Evolutionary conservation across 805 yeast species (phyloP).

Genomic region (Wickerhamomyces mucosus): DNA sequence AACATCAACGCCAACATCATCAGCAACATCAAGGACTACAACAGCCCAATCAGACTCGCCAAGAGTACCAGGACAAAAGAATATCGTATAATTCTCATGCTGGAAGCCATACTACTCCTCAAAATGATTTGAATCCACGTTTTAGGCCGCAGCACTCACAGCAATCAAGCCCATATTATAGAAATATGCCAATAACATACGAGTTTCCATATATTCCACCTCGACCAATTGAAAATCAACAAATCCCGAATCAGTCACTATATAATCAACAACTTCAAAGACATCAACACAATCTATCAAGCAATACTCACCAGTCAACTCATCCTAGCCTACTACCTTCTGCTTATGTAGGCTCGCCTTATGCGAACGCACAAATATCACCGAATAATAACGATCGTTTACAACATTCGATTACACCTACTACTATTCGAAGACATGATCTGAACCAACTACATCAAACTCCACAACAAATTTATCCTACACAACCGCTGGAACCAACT

Average conservation of each 20-base stretch:
- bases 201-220: constrained; percentile 1
- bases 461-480: constrained; percentile 4
- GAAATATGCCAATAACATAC: too few relatives aligned
- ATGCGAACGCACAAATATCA: too few relatives aligned
- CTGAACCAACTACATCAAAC: neutral
- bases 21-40: constrained; percentile 5
- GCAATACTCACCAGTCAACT: too few relatives aligned
- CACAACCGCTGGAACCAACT: constrained; percentile 2
- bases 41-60: constrained; percentile 2
- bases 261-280: too few relatives aligned
- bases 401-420: constrained; percentile 1
- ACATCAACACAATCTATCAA: too few relatives aligned
- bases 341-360: too few relatives aligned
- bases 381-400: too few relatives aligned
- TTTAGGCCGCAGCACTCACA: too few relatives aligned
- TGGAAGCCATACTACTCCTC: neutral
- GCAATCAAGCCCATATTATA: too few relatives aligned
- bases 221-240: constrained; percentile 1
- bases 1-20: constrained; percentile 6
- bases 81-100: neutral
- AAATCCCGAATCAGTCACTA: too few relatives aligned
- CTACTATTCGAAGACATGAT: constrained; percentile 5
- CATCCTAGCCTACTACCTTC: too few relatives aligned
- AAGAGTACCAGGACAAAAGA: neutral
- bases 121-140: neutral